phyloP scores from a whole-genome alignment of 106 monocot genomes.

The Apostasia shenzhenica region DNA sequence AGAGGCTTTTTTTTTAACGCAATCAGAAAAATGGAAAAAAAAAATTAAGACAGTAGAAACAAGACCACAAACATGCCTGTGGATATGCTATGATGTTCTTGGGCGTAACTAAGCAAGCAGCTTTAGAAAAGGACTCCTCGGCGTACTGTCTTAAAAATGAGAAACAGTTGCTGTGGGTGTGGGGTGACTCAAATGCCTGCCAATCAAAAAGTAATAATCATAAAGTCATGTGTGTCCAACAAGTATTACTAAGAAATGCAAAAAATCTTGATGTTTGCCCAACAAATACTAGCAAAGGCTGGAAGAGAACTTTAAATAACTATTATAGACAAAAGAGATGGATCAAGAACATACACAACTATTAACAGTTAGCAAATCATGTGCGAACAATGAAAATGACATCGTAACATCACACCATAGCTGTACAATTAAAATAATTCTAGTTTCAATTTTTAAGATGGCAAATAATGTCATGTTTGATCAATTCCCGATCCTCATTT shows the following conservation, averaged over 20 bases:
- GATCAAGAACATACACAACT: too few relatives aligned
- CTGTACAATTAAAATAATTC: too few relatives aligned
- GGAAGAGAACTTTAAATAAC: too few relatives aligned
- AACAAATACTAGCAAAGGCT: too few relatives aligned
- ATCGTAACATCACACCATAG: too few relatives aligned
- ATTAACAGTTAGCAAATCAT: too few relatives aligned
- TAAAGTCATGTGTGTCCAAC: neutral
- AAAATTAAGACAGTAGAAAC: neutral
- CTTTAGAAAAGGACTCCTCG: conserved; percentile 72
- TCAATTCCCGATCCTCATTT: too few relatives aligned
- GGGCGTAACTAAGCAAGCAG: conserved; percentile 77
- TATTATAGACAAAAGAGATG: too few relatives aligned
- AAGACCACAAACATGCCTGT: conserved; percentile 43
- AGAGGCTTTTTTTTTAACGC: neutral
- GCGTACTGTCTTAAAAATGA: conserved; percentile 85
- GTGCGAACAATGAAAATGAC: too few relatives aligned
- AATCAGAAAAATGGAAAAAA: neutral
- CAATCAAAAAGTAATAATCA: neutral
- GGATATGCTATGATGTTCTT: conserved; percentile 83
- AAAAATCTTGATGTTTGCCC: neutral
- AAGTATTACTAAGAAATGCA: neutral
- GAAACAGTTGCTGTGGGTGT: conserved; percentile 77
- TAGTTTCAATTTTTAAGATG: too few relatives aligned
- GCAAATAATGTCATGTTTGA: too few relatives aligned
- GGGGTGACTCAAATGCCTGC: conserved; percentile 93